Evolutionary conservation across 1,139 yeast species (phyloP), one percentile per base, ranked within the genome.

Genomic region (Fermentozyma sake): DNA sequence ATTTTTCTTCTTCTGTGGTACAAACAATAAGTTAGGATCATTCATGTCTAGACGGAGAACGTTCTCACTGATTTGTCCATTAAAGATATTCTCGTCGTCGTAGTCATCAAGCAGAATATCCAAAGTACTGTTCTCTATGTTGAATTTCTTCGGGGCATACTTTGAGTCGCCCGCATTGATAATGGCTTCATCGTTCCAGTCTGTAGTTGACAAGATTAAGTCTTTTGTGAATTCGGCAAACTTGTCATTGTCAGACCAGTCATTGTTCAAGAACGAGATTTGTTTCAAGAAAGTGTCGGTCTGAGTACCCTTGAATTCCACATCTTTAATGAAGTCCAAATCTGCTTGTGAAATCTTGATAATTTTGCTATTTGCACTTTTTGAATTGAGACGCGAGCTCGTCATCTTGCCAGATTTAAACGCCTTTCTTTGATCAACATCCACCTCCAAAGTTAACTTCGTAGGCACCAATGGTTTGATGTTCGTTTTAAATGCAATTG

Each of bases 1-100:
- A 27, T 28, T 41, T 27, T 33, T 44, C 20, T 36, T 43, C 19
- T 51, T 50, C 18, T 63, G 63, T 4, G 78, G 75, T 13, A 81
- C 72, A 42, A 89, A 79, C 23, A 87, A 55, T 34, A 89, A 57
- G 29, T 79, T 68, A 8, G 93, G 84, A 55, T 91, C 99, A 49
- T 91, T 91, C 81, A 87, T 72, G 52, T 91, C 95, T 24, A 91
- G 56, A 39, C 65, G 70, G 32, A 76, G 67, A 32, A 61, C 64
- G 20, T 50, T 61, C 20, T 55, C 32, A 42, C 61, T 55, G 18
- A 83, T 48, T 17, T 72, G 70, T 3, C 96, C 97, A 28, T 83
- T 79, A 34, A 87, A 72, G n/a, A 91, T 71, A 37, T 76, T 73
- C 21, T 84, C 91, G 42, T 85, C 95, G 22, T 79, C 82, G 44